Conservation (phyloP, 2,329 filamentous ascomycete species). For the Diplocarpon mali region DNA sequence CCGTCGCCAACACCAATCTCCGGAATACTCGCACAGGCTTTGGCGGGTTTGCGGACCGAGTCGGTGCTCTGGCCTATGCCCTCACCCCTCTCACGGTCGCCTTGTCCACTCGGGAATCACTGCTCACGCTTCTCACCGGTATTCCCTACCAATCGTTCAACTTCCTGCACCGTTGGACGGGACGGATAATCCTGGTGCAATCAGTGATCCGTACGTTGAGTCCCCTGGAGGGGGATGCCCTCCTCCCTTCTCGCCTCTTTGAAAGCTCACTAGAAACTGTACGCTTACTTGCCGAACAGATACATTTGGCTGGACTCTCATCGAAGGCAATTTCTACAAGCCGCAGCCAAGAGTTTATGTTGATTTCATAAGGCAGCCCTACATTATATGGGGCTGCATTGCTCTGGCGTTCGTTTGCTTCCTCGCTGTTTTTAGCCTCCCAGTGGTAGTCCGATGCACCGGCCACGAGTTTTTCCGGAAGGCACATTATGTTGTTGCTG, state of each 20-base stretch:
- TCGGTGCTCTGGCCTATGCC: conserved; percentile 63
- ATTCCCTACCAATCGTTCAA: conserved; percentile 69
- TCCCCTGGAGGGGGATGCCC: conserved; percentile 25
- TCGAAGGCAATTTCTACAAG: conserved; percentile 57
- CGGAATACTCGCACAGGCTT: conserved; percentile 55
- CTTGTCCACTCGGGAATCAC: conserved; percentile 56
- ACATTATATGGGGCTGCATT: conserved; percentile 64
- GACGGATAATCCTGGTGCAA: conserved; percentile 62
- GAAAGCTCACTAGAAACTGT: too few relatives aligned
- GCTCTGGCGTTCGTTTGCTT: conserved; percentile 54
- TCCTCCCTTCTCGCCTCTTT: too few relatives aligned
- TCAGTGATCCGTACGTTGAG: conserved; percentile 57
- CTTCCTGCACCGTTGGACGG: conserved; percentile 67
- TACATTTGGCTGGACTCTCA: conserved; percentile 32
- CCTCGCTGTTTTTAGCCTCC: conserved; percentile 47
- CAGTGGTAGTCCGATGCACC: conserved; percentile 49
- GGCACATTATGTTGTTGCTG: conserved; percentile 59
- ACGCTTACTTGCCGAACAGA: too few relatives aligned
- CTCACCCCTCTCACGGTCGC: conserved; percentile 60
- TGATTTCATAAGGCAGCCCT: conserved; percentile 49
- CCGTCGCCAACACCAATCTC: conserved; percentile 42
- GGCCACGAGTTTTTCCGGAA: conserved; percentile 74
- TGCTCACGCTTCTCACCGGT: conserved; percentile 59
- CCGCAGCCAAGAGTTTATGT: conserved; percentile 52
- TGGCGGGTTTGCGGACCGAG: conserved; percentile 56